Evolutionary conservation across 139 green algal species (phyloP).

Genomic region (Chlorella vulgaris): DNA sequence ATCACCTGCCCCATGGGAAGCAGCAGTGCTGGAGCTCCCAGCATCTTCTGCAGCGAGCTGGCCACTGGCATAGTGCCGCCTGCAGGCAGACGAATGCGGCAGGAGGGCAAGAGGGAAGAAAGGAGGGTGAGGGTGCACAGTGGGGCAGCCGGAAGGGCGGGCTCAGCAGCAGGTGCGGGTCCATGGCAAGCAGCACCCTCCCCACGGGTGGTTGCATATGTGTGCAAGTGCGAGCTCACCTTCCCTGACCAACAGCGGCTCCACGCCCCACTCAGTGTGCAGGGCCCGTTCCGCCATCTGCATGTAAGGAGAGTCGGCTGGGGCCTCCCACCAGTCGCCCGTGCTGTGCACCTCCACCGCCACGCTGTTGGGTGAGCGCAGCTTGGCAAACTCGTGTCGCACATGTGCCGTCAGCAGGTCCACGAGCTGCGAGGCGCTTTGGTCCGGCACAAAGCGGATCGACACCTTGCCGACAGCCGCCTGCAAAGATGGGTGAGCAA

Average conservation of each 20-base stretch:
- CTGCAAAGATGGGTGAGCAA: slow-evolving; percentile 6
- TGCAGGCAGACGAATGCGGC: slow-evolving; percentile 54
- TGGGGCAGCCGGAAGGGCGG: no score
- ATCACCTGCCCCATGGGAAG: slow-evolving; percentile 81
- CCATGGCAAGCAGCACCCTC: no score
- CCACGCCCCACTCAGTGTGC: slow-evolving; percentile 71
- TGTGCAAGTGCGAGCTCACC: slow-evolving; percentile 31
- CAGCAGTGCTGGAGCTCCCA: slow-evolving; percentile 86
- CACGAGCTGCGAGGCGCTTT: slow-evolving; percentile 49
- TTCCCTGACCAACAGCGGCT: slow-evolving; percentile 85
- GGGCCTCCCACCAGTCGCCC: slow-evolving; percentile 93
- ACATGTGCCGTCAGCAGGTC: slow-evolving; percentile 72
- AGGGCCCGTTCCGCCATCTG: slow-evolving; percentile 79
- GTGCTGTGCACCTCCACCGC: slow-evolving; percentile 61
- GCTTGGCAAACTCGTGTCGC: slow-evolving; percentile 77
- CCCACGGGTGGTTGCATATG: no score
- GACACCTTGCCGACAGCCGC: slow-evolving; percentile 78
- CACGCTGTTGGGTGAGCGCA: slow-evolving; percentile 82
- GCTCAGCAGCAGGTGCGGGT: no score
- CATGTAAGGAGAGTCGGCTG: slow-evolving; percentile 69
- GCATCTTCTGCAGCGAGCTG: slow-evolving; percentile 82
- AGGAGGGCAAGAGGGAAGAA: neutral
- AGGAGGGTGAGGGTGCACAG: neutral
- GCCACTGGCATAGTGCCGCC: slow-evolving; percentile 93
- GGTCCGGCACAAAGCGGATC: slow-evolving; percentile 77